Evolutionary conservation across 176 grass and related monocot species (phyloP).

Genomic region (Zea mays): Zm-B73-REFERENCE-NAM-5.0 NC_050096.1:199082001-199082500

Average conservation of each 20-base stretch:
- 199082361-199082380: constrained; percentile 79
- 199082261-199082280: constrained; percentile 73
- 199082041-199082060: constrained; percentile 74
- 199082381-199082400: constrained; percentile 91
- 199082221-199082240: constrained; percentile 15
- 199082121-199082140: background rate
- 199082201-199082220: background rate
- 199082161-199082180: background rate
- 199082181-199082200: background rate
- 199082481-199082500: background rate
- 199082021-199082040: constrained; percentile 94
- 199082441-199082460: background rate
- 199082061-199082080: constrained; percentile 80
- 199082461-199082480: background rate
- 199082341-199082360: constrained; percentile 91
- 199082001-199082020: constrained; percentile 67
- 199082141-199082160: background rate
- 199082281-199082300: constrained; percentile 75
- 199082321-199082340: constrained; percentile 61
- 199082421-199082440: constrained; percentile 45
- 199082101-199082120: constrained; percentile 67
- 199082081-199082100: constrained; percentile 81
- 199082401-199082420: constrained; percentile 83
- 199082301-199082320: constrained; percentile 56
- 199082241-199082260: constrained; percentile 70